Evolutionary conservation across 371 early-diverging fungal genomes (phyloP).

Genomic region (Umbelopsis sp.): DNA sequence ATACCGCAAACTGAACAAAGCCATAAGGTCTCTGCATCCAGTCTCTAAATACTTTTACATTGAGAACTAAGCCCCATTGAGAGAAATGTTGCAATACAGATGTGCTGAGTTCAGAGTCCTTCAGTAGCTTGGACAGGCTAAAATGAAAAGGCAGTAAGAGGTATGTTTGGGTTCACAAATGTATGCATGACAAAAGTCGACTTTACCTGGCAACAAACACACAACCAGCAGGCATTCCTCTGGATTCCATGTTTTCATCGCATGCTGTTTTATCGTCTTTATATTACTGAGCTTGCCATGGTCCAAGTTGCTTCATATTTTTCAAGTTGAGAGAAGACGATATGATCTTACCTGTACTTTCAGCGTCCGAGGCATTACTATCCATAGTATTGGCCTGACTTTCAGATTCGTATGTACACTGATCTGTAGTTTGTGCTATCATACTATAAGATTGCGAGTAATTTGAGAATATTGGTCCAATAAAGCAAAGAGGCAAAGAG

Average conservation of each 20-base stretch:
- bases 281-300: too few relatives aligned
- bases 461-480: too few relatives aligned
- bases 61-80: conserved; percentile 68
- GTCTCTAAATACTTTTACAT: conserved; percentile 83
- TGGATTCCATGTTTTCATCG: conserved; percentile 20
- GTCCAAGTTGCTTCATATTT: too few relatives aligned
- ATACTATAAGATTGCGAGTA: too few relatives aligned
- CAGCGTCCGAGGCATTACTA: too few relatives aligned
- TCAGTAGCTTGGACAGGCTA: conserved; percentile 65
- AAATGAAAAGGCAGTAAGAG: neutral
- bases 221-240: conserved; percentile 53
- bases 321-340: too few relatives aligned
- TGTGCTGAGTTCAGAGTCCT: conserved; percentile 61
- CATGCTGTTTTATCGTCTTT: neutral
- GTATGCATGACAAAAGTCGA: neutral
- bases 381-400: too few relatives aligned
- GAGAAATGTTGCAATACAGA: conserved; percentile 68
- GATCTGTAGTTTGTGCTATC: too few relatives aligned
- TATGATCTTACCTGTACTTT: too few relatives aligned
- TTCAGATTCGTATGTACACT: too few relatives aligned
- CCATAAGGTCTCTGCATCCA: conserved; percentile 83
- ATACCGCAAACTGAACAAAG: conserved; percentile 82
- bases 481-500: too few relatives aligned
- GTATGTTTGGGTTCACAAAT: neutral
- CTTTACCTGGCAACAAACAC: conserved; percentile 61